Evolutionary conservation across 352 stramenopile species (phyloP).

Genomic region (Pythium coloratum): DNA sequence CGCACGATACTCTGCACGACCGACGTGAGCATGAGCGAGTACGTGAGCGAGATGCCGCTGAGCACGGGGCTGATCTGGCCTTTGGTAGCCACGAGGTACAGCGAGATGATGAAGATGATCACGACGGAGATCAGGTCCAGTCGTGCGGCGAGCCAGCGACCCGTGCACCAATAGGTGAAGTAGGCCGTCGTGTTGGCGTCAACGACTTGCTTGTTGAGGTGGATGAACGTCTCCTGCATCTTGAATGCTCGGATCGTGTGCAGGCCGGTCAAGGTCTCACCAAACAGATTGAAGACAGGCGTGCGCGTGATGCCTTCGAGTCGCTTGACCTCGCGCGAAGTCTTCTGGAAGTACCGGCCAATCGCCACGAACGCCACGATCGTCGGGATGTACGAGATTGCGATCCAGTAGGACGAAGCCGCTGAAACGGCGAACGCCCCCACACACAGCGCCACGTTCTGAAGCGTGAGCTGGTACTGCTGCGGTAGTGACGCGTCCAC

Average conservation of each 20-base stretch:
- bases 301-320: constrained; percentile 87
- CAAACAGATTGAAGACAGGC: constrained; percentile 92
- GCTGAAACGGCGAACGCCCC: constrained; percentile 36
- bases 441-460: constrained; percentile 29
- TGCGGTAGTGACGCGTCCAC: constrained; percentile 40
- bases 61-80: constrained; percentile 44
- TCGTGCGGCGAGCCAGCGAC: constrained; percentile 93
- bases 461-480: constrained; percentile 40
- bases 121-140: constrained; percentile 71
- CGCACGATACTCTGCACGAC: constrained; percentile 89
- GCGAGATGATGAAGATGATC: constrained; percentile 85
- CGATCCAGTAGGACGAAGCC: constrained; percentile 37
- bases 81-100: constrained; percentile 74
- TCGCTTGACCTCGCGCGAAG: constrained; percentile 88
- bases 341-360: constrained; percentile 83
- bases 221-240: constrained; percentile 34
- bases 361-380: constrained; percentile 39
- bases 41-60: constrained; percentile 87
- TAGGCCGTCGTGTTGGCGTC: constrained; percentile 41
- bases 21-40: constrained; percentile 84
- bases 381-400: constrained; percentile 53
- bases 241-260: constrained; percentile 87
- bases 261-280: constrained; percentile 91
- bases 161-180: constrained; percentile 38
- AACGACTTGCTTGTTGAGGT: constrained; percentile 33